Evolutionary conservation across 108 stramenopile species (phyloP), one percentile per base, ranked within the genome.

Genomic region (Discostella stelligeroides): DNA sequence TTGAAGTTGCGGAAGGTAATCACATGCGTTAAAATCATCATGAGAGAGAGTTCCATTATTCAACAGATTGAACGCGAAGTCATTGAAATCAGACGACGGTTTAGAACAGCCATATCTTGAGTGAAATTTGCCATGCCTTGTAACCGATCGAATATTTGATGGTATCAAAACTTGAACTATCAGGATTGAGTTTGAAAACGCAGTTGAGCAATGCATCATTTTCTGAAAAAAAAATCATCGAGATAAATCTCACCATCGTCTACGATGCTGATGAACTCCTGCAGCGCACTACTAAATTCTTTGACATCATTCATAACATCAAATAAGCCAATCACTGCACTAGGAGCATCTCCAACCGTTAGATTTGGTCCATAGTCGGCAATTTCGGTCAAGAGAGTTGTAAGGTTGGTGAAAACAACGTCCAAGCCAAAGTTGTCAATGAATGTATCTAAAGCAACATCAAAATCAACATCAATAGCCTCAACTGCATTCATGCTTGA

Each of bases 1-100:
- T 40, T 72, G 70, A 53, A 72, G 61, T 29, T 72, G 46, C 42
- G 53, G 38, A 14, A 72, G 25, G 61, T 72, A 63, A 21, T 72
- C 70, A 30, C 70, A 72, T 28, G 70, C 59, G 37, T 59, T 15
- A 39, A 72, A 72, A 0, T 63, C 48, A 1, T 62, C 61, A 15
- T 1, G 37, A 21, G 24, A 23, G 15, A 64, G 29, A 23, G 10
- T 15, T 18, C 49, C 61, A 13, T 50, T 48, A 12, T 54, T 50
- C 24, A 72, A 38, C 30, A 37, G 12, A 34, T 14, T 43, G 38
- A 13, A 72, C 14, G 70, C 40, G 25, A 23, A 72, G 4, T 63
- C 24, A 25, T 46, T 28, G 43, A 72, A 72, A 45, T 13, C 17
- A 1, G 37, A 18, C 7, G 70, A 72, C 27, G 63, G 25, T 12